Percentiles rank a stretch among this genome's conserved stretches.
Evolutionary conservation across 2,329 filamentous ascomycete species (phyloP).

Genomic region (Pestalotiopsis sp.): DNA sequence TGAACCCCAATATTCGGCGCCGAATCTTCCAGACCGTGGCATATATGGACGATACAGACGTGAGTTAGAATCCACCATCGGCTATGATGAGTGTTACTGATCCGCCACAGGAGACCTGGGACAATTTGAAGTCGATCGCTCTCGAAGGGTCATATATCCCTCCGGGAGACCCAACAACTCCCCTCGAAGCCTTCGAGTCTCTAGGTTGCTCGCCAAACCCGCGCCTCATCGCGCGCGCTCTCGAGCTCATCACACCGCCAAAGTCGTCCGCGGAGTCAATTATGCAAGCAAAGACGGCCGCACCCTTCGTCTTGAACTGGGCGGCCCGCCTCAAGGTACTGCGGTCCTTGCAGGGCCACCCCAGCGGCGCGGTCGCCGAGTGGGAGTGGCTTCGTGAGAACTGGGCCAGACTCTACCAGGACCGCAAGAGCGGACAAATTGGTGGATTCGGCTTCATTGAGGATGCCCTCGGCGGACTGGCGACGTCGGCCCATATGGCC

Average conservation of each 20-base stretch:
- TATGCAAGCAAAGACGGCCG: neutral
- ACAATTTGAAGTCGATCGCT: slow-evolving; percentile 7
- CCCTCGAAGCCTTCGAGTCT: slow-evolving; percentile 2
- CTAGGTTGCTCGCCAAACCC: neutral
- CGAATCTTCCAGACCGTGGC: slow-evolving; percentile 9
- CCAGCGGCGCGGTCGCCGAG: neutral
- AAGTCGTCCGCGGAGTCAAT: neutral
- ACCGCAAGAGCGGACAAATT: neutral
- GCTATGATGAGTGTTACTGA: neutral
- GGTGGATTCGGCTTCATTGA: neutral
- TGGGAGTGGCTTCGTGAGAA: neutral
- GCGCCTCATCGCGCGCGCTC: neutral
- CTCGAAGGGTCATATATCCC: slow-evolving; percentile 3
- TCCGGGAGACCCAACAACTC: neutral
- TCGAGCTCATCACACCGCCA: slow-evolving; percentile 1
- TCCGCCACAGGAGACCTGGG: neutral
- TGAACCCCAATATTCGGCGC: slow-evolving; percentile 13
- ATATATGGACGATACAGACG: neutral
- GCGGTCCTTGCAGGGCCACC: neutral
- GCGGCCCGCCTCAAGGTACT: neutral
- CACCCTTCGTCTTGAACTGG: slow-evolving; percentile 5
- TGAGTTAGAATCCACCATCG: neutral
- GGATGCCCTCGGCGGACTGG: neutral
- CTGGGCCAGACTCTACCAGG: neutral
- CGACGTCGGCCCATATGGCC: neutral